phyloP scores from a whole-genome alignment of 2,329 filamentous ascomycete species.

The Sordariomycetes sp. region DNA sequence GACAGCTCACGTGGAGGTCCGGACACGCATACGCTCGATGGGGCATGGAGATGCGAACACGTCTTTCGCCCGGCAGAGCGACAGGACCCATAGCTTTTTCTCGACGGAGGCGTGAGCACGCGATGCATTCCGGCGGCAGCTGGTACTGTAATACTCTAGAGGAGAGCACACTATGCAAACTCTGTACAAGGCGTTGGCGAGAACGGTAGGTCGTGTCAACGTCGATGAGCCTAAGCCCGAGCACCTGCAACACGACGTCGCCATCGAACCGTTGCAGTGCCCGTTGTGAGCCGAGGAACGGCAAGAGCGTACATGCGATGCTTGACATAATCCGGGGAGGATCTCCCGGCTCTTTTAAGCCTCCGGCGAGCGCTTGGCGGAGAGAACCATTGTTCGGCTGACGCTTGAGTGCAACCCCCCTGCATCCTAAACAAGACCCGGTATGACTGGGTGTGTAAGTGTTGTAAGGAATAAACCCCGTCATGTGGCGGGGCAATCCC shows the following conservation, averaged over 20 bases:
- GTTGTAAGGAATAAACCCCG: too few species aligned
- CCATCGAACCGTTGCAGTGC: neutral
- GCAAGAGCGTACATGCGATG: too few species aligned
- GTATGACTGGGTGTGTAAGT: too few species aligned
- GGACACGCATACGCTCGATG: neutral
- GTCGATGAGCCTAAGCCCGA: neutral
- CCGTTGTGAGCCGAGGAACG: neutral
- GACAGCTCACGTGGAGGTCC: neutral
- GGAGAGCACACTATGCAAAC: too few species aligned
- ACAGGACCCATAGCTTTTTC: neutral
- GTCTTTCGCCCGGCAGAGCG: neutral
- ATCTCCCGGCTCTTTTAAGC: neutral
- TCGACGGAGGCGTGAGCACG: too few species aligned
- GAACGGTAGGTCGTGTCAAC: neutral
- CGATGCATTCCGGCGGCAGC: too few species aligned
- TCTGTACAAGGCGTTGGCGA: too few species aligned
- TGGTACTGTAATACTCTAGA: too few species aligned
- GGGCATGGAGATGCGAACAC: neutral
- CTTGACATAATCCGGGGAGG: neutral
- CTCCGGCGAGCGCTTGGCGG: too few species aligned
- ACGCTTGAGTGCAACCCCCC: neutral
- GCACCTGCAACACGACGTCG: neutral
- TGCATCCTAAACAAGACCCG: constrained; percentile 26
- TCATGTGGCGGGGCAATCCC: too few species aligned
- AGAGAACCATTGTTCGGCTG: neutral